Base-by-base conservation (phyloP, 352 stramenopile species). In the Phytopythium helicoides region DNA sequence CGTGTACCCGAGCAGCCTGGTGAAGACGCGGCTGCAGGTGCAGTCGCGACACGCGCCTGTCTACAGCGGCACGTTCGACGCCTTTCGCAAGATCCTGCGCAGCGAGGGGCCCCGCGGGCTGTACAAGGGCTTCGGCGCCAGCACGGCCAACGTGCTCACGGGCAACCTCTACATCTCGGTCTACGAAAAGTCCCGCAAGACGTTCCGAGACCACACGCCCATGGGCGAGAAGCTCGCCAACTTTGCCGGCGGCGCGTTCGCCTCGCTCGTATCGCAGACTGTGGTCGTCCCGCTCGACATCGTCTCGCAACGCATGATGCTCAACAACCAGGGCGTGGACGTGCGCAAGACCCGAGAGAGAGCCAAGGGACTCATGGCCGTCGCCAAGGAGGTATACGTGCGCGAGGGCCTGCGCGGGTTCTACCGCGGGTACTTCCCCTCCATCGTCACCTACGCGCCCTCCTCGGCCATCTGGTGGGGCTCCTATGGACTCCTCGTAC, bases 101-200 rank as follows among this genome's bases (percentile, higher is more conserved):
- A 73, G 89, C 31, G 87, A 96, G 47, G 87, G 87, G 3, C 54
- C 81, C 33, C 68, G 77, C 6, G 87, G 85, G 0, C 65, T 96
- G 11, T 96, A 94, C 68, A 94, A 94, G 54, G 87, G 87, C 19
- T 95, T 96, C 40, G 80, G 85, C n/a, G 83, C 84, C 28, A 94
- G 76, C 55, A 89, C 81, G 1, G 80, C 83, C 50, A 95, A 93
- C 57, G 81, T 96, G 21, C 49, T 93, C 40, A 92, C 81, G 4
- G 87, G 87, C 19, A 94, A 96, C 54, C 53, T 96, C n/a, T 96
- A 96, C 68, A 94, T 96, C 36, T 92, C 79, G 15, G 68, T 95
- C 21, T 96, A 95, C 54, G 87, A 95, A 49, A 79, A 92, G 45
- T 76, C 81, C 31, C 80, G 84, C 52, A 89, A 93, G 56, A 54